Base-by-base conservation (phyloP, 495 filamentous ascomycete species). In the Amphirosellinia nigrospora region DNA sequence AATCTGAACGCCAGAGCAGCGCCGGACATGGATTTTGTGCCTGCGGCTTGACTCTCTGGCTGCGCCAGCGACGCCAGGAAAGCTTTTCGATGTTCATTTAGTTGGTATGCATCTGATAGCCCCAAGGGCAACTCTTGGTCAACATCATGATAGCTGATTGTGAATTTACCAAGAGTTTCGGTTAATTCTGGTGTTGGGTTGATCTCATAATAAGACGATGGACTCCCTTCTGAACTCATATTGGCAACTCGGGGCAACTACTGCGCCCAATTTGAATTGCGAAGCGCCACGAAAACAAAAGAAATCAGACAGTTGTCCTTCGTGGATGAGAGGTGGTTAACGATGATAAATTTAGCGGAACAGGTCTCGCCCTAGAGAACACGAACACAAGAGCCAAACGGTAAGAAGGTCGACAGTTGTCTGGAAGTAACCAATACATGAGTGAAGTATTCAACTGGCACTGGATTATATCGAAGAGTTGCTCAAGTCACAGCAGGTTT, bases 191-290 rank as follows among this genome's bases (percentile, higher is more conserved):
- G 62, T 15, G 62, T 64, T 2, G 62, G 62, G 62, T 64, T 64
- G 62, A 64, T 64, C 45, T 64, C 62, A 52, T 64, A 45, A 26
- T 50, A 64, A 28, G 39, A 64, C 19, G 62, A 64, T 64, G 62
- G 62, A 19, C 62, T 64, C 28, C 43, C 45, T 52, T 50, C 43
- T 36, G 62, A 50, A n/a, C 45, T 52, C 62, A 64, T 64, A 28
- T 52, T 64, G 62, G 3, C 21, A 26, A n/a, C 26, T 16, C 39
- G 26, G 62, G 45, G 62, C 45, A 3, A 36, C 23, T 23, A 16
- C 15, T 36, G 43, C 45, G n/a, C 62, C 45, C 45, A 23, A 64
- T 11, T 23, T 36, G 30, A 50, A 10, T 21, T 48, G 28, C 30
- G 16, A 50, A 36, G 16, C 13, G 61, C 21, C 19, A 26, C n/a